Conservation (phyloP, 2,329 filamentous ascomycete species). For the Dothistroma septosporum region DNA sequence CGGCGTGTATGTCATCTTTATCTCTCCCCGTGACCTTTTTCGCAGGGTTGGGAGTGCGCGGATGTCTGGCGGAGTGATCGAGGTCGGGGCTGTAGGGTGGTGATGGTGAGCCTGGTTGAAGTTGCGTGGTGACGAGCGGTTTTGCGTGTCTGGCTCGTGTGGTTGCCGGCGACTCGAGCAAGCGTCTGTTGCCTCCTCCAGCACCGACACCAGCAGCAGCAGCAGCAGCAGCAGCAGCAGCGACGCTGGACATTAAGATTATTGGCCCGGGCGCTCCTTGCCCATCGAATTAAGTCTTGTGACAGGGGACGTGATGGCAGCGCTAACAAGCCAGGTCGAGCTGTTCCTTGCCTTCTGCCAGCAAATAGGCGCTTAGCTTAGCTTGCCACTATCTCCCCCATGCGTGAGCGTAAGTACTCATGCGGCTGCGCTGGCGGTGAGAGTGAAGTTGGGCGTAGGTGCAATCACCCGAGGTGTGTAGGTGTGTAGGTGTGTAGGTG, state of each 20-base stretch:
- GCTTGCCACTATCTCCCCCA: not conserved
- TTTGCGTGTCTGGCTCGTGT: not conserved
- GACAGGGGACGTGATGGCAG: not conserved
- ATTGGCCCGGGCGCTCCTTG: not conserved
- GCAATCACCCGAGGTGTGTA: not conserved
- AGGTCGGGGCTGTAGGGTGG: not conserved
- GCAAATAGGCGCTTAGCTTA: not conserved
- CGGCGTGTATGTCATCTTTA: conserved; percentile 23
- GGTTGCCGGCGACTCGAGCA: not conserved
- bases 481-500: not conserved
- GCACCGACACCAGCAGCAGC: not conserved
- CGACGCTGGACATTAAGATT: not conserved
- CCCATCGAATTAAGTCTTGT: not conserved
- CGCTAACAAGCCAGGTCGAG: not conserved
- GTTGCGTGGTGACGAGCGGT: not conserved
- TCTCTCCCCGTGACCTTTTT: conserved; percentile 22
- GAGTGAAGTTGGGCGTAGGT: not conserved
- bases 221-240: not conserved
- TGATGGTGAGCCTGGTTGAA: not conserved
- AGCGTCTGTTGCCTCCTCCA: not conserved
- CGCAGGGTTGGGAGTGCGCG: conserved; percentile 22
- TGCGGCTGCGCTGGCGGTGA: not conserved
- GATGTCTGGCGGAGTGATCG: conserved; percentile 1
- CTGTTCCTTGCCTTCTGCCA: not conserved
- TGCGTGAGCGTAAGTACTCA: not conserved